A percentile compares a stretch with the other conserved stretches of the same genome.
Evolutionary conservation across 345 rosid species (phyloP).

Genomic region (Eucalyptus fibrosa): DNA sequence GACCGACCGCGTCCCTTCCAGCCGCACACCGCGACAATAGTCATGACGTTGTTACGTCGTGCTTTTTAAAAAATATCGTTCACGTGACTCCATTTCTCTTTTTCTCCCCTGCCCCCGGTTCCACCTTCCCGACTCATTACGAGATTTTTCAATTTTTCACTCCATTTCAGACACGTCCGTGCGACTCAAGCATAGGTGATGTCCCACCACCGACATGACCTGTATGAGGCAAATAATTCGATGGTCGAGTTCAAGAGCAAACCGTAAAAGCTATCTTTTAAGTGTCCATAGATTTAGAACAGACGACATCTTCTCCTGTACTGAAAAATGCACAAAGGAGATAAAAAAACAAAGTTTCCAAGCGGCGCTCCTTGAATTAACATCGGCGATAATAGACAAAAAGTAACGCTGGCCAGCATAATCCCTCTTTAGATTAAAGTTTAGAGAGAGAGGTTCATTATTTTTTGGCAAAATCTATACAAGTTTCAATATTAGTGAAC

Average conservation of each 20-base stretch:
- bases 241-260: not conserved
- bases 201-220: not conserved
- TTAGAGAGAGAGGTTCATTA: not conserved
- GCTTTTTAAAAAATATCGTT: not conserved
- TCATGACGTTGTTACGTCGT: not conserved
- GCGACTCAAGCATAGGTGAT: not conserved
- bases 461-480: not conserved
- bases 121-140: too few species aligned
- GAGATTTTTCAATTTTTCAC: not conserved
- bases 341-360: not conserved
- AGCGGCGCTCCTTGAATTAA: not conserved
- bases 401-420: not conserved
- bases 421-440: not conserved
- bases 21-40: not conserved
- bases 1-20: conserved; percentile 15
- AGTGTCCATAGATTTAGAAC: not conserved
- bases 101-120: not conserved
- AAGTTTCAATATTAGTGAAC: not conserved
- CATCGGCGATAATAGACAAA: not conserved
- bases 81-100: not conserved
- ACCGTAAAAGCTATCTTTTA: not conserved
- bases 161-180: not conserved
- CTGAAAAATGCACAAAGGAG: not conserved
- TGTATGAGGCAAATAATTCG: not conserved
- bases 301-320: not conserved